These are phyloP conservation scores for Xylariaceae sp. DNA, from an alignment of 2,329 filamentous ascomycete genomes.

Conservation along the genomic window DNA sequence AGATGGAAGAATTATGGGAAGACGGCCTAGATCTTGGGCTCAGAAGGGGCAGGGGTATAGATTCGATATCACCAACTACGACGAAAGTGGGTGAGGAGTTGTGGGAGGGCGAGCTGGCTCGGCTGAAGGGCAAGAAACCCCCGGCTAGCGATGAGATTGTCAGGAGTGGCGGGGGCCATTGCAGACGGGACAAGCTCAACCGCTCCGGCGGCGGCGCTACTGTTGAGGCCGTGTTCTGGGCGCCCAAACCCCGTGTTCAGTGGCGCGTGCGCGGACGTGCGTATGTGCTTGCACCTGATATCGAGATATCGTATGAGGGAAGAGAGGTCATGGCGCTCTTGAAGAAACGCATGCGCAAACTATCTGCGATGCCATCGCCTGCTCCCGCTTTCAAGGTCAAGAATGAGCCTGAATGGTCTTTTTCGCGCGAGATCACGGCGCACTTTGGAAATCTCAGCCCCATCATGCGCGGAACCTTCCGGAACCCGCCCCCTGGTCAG, in stretches of 20 bases:
- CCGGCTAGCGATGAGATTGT: constrained; percentile 23
- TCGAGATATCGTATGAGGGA: constrained; percentile 46
- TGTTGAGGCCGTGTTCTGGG: constrained; percentile 71
- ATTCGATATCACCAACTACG: constrained; percentile 36
- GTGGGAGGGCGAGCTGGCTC: constrained; percentile 16
- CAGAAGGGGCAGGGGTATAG: constrained; percentile 17
- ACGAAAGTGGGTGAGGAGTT: constrained; percentile 32
- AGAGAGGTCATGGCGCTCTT: constrained; percentile 57
- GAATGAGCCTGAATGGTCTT: constrained; percentile 57
- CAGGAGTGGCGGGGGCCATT: too few species aligned
- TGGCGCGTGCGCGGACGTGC: constrained; percentile 78
- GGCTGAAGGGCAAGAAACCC: constrained; percentile 28
- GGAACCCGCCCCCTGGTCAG: constrained; percentile 63
- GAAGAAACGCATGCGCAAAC: constrained; percentile 54
- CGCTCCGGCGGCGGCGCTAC: constrained; percentile 60
- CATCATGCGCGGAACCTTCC: constrained; percentile 70
- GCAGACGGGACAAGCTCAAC: constrained; percentile 25
- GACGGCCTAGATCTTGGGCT: constrained; percentile 28
- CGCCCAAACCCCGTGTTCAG: constrained; percentile 63
- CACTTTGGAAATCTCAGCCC: constrained; percentile 89
- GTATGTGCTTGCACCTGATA: constrained; percentile 67
- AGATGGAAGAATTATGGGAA: constrained; percentile 61
- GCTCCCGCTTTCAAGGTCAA: too few species aligned
- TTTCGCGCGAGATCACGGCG: constrained; percentile 71
- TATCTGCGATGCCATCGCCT: too few species aligned